Evolutionary conservation across 495 filamentous ascomycete species (phyloP).

Genomic region (Daldinia decipiens): DNA sequence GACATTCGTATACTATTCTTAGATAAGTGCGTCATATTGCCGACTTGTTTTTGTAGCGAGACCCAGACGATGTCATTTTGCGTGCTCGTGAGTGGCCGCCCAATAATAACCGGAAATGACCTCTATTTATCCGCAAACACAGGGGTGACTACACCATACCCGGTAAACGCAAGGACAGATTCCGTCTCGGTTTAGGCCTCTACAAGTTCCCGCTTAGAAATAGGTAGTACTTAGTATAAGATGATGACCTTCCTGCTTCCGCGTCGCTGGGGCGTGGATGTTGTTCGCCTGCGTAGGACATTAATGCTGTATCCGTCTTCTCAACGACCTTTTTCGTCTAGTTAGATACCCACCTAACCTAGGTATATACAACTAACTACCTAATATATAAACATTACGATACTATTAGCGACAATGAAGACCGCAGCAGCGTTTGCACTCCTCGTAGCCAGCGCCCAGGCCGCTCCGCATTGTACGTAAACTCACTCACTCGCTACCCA

Average conservation of each 20-base stretch:
- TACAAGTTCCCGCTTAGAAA: slow-evolving; percentile 5
- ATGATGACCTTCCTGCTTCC: slow-evolving; percentile 17
- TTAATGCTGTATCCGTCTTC: slow-evolving; percentile 14
- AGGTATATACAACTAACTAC: no score
- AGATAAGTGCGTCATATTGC: slow-evolving; percentile 29
- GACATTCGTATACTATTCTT: slow-evolving; percentile 22
- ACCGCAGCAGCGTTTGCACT: slow-evolving; percentile 46
- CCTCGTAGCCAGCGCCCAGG: slow-evolving; percentile 47
- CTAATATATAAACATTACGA: slow-evolving; percentile 3
- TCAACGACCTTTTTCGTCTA: background rate
- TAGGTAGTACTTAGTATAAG: slow-evolving; percentile 33
- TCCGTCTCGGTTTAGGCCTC: slow-evolving; percentile 40
- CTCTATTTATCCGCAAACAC: slow-evolving; percentile 42
- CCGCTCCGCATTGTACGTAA: slow-evolving; percentile 57
- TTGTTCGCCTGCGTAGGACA: slow-evolving; percentile 1
- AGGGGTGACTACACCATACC: slow-evolving; percentile 26
- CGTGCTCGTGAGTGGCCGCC: slow-evolving; percentile 19
- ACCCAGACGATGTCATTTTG: background rate
- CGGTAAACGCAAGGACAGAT: slow-evolving; percentile 38
- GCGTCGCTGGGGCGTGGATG: background rate
- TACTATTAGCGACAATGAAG: slow-evolving; percentile 50
- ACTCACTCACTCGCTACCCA: background rate
- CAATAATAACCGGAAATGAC: slow-evolving; percentile 43
- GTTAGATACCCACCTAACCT: background rate
- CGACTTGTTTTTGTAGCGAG: slow-evolving; percentile 11